Evolutionary conservation across 1,139 yeast genomes (phyloP).

Genomic region (Candida sanyaensis): DNA sequence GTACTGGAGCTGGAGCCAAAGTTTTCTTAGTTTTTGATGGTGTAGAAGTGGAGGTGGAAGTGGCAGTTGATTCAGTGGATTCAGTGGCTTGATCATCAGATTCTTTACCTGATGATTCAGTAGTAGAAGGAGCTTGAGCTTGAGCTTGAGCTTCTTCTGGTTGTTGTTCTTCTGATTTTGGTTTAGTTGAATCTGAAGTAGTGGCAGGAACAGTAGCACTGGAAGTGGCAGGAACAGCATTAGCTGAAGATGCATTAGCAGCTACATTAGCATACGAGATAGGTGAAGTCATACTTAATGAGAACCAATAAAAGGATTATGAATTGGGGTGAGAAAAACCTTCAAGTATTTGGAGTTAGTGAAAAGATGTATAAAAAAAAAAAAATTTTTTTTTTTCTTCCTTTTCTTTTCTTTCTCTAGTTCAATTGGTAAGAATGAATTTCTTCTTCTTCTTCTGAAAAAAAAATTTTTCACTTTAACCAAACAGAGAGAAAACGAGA

Average conservation of each 20-base stretch:
- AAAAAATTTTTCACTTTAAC: neutral
- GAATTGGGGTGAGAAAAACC: neutral
- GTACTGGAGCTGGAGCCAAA: slow-evolving; percentile 79
- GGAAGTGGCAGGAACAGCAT: slow-evolving; percentile 12
- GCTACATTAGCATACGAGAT: slow-evolving; percentile 43
- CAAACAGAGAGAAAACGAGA: neutral
- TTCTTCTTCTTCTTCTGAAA: too few relatives aligned
- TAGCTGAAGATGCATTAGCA: slow-evolving; percentile 25
- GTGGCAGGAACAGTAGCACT: slow-evolving; percentile 5
- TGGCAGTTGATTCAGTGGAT: neutral
- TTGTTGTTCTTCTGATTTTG: slow-evolving; percentile 2
- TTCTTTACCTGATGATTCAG: neutral
- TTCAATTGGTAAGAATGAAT: neutral
- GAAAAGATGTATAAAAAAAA: neutral
- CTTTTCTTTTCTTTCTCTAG: neutral
- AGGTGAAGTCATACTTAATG: slow-evolving; percentile 13
- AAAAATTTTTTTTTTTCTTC: slow-evolving; percentile 1
- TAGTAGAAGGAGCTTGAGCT: neutral
- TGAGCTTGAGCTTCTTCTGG: too few relatives aligned
- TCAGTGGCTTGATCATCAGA: neutral
- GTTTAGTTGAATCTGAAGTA: slow-evolving; percentile 1
- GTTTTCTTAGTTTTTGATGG: slow-evolving; percentile 33
- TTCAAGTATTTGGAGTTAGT: neutral
- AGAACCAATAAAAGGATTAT: neutral
- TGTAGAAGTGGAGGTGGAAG: slow-evolving; percentile 2